Evolutionary conservation across 257 asterid species (phyloP).

Genomic region (Solanum lycopersicoides): DNA sequence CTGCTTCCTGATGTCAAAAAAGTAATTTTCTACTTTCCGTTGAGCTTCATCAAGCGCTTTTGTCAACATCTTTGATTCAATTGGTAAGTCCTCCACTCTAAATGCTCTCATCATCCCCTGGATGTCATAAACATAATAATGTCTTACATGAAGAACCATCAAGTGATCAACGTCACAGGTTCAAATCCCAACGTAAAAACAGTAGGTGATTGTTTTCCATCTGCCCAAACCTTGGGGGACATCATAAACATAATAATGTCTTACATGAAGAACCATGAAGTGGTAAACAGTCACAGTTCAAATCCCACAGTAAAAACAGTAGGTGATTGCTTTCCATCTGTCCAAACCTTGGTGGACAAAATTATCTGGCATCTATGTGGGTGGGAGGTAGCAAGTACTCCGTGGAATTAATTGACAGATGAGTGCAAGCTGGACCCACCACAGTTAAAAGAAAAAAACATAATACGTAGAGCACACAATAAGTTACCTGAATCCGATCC

Average conservation of each 20-base stretch:
- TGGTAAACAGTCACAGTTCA: not conserved
- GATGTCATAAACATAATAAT: slow-evolving; percentile 10
- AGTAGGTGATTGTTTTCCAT: too few species aligned
- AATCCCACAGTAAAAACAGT: not conserved
- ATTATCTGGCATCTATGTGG: not conserved
- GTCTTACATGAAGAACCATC: not conserved
- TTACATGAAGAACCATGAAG: not conserved
- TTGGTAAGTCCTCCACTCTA: slow-evolving; percentile 97
- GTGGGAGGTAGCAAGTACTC: not conserved
- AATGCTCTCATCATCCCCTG: slow-evolving; percentile 99
- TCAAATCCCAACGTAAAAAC: too few species aligned
- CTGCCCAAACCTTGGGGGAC: not conserved
- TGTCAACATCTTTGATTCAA: slow-evolving; percentile 97
- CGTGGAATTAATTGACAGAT: not conserved
- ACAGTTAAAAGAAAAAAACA: not conserved
- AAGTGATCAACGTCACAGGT: not conserved
- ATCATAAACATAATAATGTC: slow-evolving; percentile 10
- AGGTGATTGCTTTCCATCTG: not conserved
- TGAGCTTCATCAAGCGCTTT: slow-evolving; percentile 99
- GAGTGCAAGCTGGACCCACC: not conserved
- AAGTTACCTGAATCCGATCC: slow-evolving; percentile 82
- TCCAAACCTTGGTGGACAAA: not conserved
- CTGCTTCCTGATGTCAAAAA: slow-evolving; percentile 93
- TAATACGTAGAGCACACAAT: not conserved
- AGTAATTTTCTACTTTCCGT: slow-evolving; percentile 94